Percentiles rank a stretch among this genome's conserved stretches.
Evolutionary conservation across 225 moss, liverwort and hornwort genomes (phyloP).

Genomic region (Lunularia cruciata): DNA sequence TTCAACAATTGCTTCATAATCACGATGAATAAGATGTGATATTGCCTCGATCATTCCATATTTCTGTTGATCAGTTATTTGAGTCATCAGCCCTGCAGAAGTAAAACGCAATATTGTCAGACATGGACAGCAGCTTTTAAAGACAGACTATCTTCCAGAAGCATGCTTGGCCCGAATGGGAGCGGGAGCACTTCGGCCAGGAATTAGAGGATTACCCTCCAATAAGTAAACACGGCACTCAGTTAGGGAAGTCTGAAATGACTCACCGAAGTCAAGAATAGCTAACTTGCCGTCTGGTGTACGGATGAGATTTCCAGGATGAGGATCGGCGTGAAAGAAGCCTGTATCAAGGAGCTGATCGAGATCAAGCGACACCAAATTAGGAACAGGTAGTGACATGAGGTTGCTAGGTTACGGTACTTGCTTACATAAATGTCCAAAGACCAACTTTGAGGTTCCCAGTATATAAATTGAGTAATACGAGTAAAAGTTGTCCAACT

Average conservation of each 20-base stretch:
- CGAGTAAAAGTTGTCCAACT: too few species aligned
- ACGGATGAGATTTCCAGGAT: conserved; percentile 97
- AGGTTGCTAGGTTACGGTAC: too few species aligned
- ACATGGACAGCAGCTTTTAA: neutral
- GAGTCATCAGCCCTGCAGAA: conserved; percentile 83
- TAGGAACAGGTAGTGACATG: too few species aligned
- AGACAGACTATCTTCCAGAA: neutral
- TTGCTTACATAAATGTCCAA: too few species aligned
- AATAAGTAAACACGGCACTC: too few species aligned
- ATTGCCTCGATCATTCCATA: conserved; percentile 99
- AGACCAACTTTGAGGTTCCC: neutral
- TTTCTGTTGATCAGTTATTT: conserved; percentile 96
- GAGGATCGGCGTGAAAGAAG: conserved; percentile 95
- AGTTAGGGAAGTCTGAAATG: too few species aligned
- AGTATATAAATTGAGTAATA: too few species aligned
- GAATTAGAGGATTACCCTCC: neutral
- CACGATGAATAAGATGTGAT: conserved; percentile 92
- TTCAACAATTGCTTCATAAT: conserved; percentile 95
- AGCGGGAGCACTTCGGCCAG: neutral
- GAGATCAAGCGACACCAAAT: neutral
- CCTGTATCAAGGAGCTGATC: conserved; percentile 89
- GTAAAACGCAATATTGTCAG: neutral
- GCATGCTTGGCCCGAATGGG: neutral
- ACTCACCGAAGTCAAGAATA: conserved; percentile 87
- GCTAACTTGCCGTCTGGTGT: conserved; percentile 93